phyloP scores from a whole-genome alignment of 2,329 filamentous ascomycete genomes.

The Escovopsis sp. region DNA sequence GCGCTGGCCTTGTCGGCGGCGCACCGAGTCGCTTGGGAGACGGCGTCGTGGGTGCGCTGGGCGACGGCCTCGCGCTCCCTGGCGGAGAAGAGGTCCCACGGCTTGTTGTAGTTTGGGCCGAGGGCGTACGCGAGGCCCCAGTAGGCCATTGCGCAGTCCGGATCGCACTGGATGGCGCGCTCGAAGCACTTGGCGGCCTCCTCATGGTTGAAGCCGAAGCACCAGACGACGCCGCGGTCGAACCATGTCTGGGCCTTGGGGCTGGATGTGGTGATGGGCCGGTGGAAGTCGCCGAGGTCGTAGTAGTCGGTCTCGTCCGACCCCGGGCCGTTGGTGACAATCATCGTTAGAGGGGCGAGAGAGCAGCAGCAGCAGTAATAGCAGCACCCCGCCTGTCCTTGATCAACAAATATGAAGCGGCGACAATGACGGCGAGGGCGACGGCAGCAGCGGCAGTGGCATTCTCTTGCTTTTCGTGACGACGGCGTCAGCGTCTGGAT shows the following conservation, averaged over 20 bases:
- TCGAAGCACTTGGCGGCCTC: constrained; percentile 53
- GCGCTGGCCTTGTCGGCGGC: constrained; percentile 10
- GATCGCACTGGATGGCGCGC: constrained; percentile 39
- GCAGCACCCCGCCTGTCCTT: no score
- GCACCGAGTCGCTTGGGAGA: constrained; percentile 13
- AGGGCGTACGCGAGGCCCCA: constrained; percentile 59
- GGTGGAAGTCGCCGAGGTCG: constrained; percentile 44
- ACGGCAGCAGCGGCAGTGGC: no score
- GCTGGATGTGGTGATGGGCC: constrained; percentile 38
- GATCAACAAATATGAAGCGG: no score
- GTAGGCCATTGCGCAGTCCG: constrained; percentile 44
- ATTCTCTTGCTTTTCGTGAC: no score
- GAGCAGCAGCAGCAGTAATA: no score
- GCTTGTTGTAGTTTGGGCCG: constrained; percentile 66
- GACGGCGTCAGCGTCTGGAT: no score
- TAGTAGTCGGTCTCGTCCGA: constrained; percentile 28
- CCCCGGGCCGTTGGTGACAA: neutral
- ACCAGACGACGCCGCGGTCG: constrained; percentile 57
- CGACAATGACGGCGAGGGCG: no score
- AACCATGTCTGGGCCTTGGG: constrained; percentile 50
- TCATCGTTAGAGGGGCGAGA: neutral
- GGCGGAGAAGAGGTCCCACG: constrained; percentile 56
- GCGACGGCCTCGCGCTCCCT: constrained; percentile 41
- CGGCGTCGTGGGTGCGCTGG: constrained; percentile 16
- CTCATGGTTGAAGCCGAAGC: constrained; percentile 63